These are phyloP conservation scores for Dictyostelium brefeldianum DNA, from an alignment of 78 protist genomes.

Conservation along the genomic window DNA sequence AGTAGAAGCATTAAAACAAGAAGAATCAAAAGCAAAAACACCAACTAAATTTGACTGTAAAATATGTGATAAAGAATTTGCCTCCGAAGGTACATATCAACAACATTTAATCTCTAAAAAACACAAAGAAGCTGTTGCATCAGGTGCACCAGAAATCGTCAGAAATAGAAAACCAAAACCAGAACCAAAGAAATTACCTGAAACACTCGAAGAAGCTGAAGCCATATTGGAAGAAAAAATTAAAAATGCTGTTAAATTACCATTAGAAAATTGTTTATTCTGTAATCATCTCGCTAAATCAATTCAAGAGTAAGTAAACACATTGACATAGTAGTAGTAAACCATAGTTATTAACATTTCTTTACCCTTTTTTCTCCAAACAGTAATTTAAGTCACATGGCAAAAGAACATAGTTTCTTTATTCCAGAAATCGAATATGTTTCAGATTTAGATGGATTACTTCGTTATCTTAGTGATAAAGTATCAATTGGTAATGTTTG, in stretches of 20 bases:
- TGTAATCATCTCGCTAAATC: conserved; percentile 31
- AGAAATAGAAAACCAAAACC: conserved; percentile 65
- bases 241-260: conserved; percentile 74
- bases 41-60: conserved; percentile 53
- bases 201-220: conserved; percentile 72
- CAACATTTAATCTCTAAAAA: conserved; percentile 88
- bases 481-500: conserved; percentile 86
- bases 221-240: conserved; percentile 57
- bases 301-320: conserved; percentile 37
- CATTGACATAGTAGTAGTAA: not conserved
- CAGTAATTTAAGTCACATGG: conserved; percentile 88
- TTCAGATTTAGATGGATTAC: conserved; percentile 85
- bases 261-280: conserved; percentile 85
- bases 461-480: conserved; percentile 84
- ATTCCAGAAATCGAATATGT: conserved; percentile 92
- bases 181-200: conserved; percentile 36
- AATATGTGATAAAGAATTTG: conserved; percentile 63
- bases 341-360: not conserved
- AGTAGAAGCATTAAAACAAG: conserved; percentile 54
- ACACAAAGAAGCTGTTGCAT: conserved; percentile 82
- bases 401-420: conserved; percentile 88
- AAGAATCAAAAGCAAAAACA: not conserved
- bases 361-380: not conserved
- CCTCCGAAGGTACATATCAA: conserved; percentile 33
- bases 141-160: conserved; percentile 55